Percentiles rank a stretch among this genome's conserved stretches.
These are phyloP conservation scores for Xylariaceae sp. DNA, from an alignment of 2,329 filamentous ascomycete genomes.

Conservation along the genomic window DNA sequence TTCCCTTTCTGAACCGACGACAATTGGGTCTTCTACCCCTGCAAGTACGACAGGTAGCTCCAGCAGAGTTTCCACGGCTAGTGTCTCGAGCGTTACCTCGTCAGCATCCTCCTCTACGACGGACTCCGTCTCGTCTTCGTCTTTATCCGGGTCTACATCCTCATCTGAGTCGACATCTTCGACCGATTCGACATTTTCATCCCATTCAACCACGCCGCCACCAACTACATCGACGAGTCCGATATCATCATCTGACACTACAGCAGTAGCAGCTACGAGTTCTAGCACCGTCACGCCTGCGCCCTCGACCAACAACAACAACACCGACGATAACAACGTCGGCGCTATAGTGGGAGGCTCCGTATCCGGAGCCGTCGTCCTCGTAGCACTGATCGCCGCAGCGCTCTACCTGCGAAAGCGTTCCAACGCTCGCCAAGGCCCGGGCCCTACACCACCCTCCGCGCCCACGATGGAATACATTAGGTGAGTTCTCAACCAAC, in stretches of 20 bases:
- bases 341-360: constrained; percentile 58
- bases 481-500: constrained; percentile 44
- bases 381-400: constrained; percentile 47
- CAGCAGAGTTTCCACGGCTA: constrained; percentile 18
- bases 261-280: constrained; percentile 4
- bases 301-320: constrained; percentile 6
- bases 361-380: constrained; percentile 53
- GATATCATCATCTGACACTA: constrained; percentile 5
- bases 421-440: constrained; percentile 46
- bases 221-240: constrained; percentile 9
- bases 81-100: constrained; percentile 17
- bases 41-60: constrained; percentile 27
- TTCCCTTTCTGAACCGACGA: constrained; percentile 46
- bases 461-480: constrained; percentile 43
- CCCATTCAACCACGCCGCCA: constrained; percentile 6
- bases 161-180: constrained; percentile 21
- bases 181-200: not conserved
- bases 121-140: constrained; percentile 9
- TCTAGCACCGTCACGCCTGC: constrained; percentile 7
- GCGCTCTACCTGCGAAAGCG: constrained; percentile 49
- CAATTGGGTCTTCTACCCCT: constrained; percentile 40
- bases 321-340: constrained; percentile 30
- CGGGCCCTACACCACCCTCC: constrained; percentile 40
- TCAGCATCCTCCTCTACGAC: constrained; percentile 22
- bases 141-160: constrained; percentile 10